A percentile compares a stretch with the other conserved stretches of the same genome.
Evolutionary conservation across 2,329 filamentous ascomycete genomes (phyloP).

Genomic region (Fusarium clavum): DNA sequence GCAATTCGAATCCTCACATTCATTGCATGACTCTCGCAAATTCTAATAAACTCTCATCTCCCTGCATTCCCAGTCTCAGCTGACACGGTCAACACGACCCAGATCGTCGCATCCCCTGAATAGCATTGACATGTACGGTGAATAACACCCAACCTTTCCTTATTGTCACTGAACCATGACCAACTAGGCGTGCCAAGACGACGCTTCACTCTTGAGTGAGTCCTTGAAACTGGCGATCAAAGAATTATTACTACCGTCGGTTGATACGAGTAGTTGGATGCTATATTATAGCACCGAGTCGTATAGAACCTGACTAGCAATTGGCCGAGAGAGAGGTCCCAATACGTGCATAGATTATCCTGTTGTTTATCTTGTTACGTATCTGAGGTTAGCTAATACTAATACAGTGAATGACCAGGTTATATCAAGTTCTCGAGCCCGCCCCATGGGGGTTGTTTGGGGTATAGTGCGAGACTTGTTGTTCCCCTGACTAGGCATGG

Average conservation of each 20-base stretch:
- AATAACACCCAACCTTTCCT: not conserved
- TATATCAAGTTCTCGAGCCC: slow-evolving; percentile 11
- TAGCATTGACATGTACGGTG: not conserved
- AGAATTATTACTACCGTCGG: not conserved
- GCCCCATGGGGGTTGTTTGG: slow-evolving; percentile 27
- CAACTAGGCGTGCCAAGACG: slow-evolving; percentile 8
- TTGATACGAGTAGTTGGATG: no score
- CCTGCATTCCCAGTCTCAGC: slow-evolving; percentile 5
- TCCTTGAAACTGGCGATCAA: slow-evolving; percentile 2
- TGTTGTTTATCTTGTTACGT: not conserved
- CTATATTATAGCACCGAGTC: slow-evolving; percentile 7
- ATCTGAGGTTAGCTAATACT: not conserved
- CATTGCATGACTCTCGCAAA: not conserved
- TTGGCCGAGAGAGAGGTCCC: slow-evolving; percentile 15
- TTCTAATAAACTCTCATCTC: not conserved
- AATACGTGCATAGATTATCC: not conserved
- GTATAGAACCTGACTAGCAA: slow-evolving; percentile 6
- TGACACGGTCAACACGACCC: slow-evolving; percentile 7
- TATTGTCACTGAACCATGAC: not conserved
- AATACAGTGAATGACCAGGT: slow-evolving; percentile 4
- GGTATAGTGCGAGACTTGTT: slow-evolving; percentile 22
- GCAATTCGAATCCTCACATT: not conserved
- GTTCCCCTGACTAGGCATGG: slow-evolving; percentile 23
- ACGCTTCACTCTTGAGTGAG: not conserved
- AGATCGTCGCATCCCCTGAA: slow-evolving; percentile 19